Conservation (phyloP, 2,329 filamentous ascomycete species). For the Fusarium humuli region DNA sequence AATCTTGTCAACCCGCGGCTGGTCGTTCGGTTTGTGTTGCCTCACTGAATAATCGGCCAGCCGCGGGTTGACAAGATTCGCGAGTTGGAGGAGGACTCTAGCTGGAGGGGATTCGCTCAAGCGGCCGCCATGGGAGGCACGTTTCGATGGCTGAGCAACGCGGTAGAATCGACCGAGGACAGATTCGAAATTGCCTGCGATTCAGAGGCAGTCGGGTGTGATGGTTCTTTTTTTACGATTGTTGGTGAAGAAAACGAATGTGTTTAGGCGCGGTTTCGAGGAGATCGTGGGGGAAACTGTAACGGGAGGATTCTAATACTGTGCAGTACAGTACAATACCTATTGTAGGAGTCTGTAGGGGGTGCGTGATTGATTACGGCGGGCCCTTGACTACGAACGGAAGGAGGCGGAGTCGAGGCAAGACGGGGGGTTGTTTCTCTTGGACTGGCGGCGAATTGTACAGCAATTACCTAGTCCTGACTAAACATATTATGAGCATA, state of each 20-base stretch:
- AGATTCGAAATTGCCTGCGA: slow-evolving; percentile 4
- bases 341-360: background rate
- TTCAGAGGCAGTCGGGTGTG: slow-evolving; percentile 7
- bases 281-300: slow-evolving; percentile 23
- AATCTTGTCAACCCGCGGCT: too few species aligned
- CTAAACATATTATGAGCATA: background rate
- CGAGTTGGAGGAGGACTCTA: slow-evolving; percentile 21
- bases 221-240: background rate
- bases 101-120: slow-evolving; percentile 28
- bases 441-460: background rate
- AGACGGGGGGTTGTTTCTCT: slow-evolving; percentile 2
- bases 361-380: slow-evolving; percentile 22
- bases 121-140: slow-evolving; percentile 39
- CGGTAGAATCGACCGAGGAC: slow-evolving; percentile 1
- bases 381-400: slow-evolving; percentile 19
- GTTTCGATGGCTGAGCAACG: background rate
- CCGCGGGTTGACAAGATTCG: slow-evolving; percentile 44
- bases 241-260: slow-evolving; percentile 16
- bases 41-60: slow-evolving; percentile 41
- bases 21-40: slow-evolving; percentile 34
- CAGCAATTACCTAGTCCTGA: background rate
- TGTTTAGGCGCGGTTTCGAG: slow-evolving; percentile 29
- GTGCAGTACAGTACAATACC: background rate
- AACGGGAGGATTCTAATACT: slow-evolving; percentile 26
- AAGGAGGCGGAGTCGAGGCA: slow-evolving; percentile 18